Evolutionary conservation across 352 stramenopile species (phyloP).

Genomic region (Phytopythium chamaehyphon): DNA sequence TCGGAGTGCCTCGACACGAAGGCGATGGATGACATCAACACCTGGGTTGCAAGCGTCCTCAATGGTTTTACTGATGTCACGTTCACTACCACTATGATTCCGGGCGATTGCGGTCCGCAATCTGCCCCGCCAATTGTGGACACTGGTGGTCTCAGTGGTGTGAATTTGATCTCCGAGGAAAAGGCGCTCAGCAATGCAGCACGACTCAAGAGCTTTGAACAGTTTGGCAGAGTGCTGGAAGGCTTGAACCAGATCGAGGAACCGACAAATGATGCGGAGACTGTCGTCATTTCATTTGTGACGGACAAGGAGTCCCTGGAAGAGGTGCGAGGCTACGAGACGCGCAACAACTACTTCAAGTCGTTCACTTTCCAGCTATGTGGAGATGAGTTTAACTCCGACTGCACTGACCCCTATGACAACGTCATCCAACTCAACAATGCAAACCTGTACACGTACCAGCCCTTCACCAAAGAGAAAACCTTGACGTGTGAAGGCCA

Average conservation of each 20-base stretch:
- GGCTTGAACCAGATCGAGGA: slow-evolving; percentile 9
- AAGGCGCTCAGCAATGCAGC: slow-evolving; percentile 6
- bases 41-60: slow-evolving; percentile 39
- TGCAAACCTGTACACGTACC: slow-evolving; percentile 61
- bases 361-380: slow-evolving; percentile 42
- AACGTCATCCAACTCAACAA: slow-evolving; percentile 32
- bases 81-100: slow-evolving; percentile 41
- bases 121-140: slow-evolving; percentile 8
- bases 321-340: slow-evolving; percentile 27
- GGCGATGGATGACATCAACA: slow-evolving; percentile 32
- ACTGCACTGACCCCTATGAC: slow-evolving; percentile 5
- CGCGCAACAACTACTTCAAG: slow-evolving; percentile 17
- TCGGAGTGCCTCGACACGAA: slow-evolving; percentile 54
- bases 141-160: slow-evolving; percentile 8
- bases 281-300: slow-evolving; percentile 40
- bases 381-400: slow-evolving; percentile 9
- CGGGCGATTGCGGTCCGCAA: slow-evolving; percentile 29
- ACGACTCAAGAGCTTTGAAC: slow-evolving; percentile 31
- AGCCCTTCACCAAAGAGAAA: slow-evolving; percentile 43
- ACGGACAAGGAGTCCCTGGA: slow-evolving; percentile 33
- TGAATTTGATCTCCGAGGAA: slow-evolving; percentile 14
- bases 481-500: slow-evolving; percentile 26
- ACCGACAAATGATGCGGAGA: neutral
- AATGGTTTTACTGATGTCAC: slow-evolving; percentile 8
- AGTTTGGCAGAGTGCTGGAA: slow-evolving; percentile 26